Evolutionary conservation across 805 yeast species (phyloP), one percentile per base, ranked within the genome.

Genomic region (Wickerhamomyces subpelliculosus): DNA sequence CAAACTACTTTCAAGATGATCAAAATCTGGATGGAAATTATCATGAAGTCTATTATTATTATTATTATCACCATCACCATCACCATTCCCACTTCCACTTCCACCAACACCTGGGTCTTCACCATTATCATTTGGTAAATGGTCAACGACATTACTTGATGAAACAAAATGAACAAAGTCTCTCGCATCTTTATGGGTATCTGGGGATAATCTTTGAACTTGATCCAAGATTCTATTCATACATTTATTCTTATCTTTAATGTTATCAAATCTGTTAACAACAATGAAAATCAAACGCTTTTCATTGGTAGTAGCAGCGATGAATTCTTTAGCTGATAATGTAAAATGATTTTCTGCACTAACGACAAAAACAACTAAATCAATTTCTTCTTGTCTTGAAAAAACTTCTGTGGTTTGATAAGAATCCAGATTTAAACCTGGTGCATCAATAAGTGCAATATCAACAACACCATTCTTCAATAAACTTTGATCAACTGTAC

Each of bases 281-380:
- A 93, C 97, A 57, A 93, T 88, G 56, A 94, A 93, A 37, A 93
- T 85, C 46, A 89, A 74, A 44, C 90, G 80, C 62, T 88, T 90
- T 52, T 93, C 99, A 37, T 80, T 79, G 1, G 96, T 88, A 1
- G 96, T 95, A 27, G 85, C 76, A 2, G 90, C 70, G 37, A 93
- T 86, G 54, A 93, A 94, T 54, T 93, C 99, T 48, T 86, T 82
- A 0, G 97, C 97, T 0, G 95, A 84, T 40, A 88, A 66, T 0
- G 99, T 93, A 56, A 93, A 84, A 55, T 93, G 97, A 53, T 93
- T 94, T 54, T 89, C 97, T 0, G 98, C 95, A 58, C 83, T 85
- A 3, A 93, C 96, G 3, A 94, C 97, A 65, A 93, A 94, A 1
- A 93, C 90, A 4, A 93, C 96, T 47, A 93, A 69, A 58, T 93